Base-by-base conservation (phyloP, 495 filamentous ascomycete genomes). In the Aspergillus nidulans region DNA sequence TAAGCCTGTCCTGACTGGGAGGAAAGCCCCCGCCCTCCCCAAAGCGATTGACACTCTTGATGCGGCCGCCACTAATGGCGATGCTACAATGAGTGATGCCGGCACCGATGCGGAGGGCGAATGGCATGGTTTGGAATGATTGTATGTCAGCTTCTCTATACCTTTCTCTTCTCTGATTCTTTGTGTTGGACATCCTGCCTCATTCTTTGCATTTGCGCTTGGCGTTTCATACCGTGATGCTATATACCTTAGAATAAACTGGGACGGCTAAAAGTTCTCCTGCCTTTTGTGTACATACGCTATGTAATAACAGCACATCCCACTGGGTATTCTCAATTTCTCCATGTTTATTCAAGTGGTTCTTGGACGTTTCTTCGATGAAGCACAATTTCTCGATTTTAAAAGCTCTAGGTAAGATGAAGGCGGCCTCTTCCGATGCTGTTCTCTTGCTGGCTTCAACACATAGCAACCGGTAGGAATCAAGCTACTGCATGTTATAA, bases 71-170 rank as follows among this genome's bases (percentile, higher is more conserved):
- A 46, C 63, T 15, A 67, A 60, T 16, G 49, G 50, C 43, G 71
- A 73, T 48, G 64, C 71, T 39, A 56, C 66, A 34, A 72, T 74
- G 67, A 63, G 32, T 19, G 69, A 70, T 48, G 67, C 56, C 42
- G 70, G 63, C 4, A 67, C 58, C 18, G 69, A 78, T 25, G 64
- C 54, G 24, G 59, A 62, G 36, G 63, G 68, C 16, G 71, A 68
- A 28, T 77, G 71, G 73, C 62, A 69, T 26, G 71, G 74, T 20
- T 60, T 76, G 55, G 69, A 74, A 62, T 75, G 60, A 73, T 63
- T 56, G 43, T 18, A 12, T 34, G 50, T 43, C 45, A 57, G 34
- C 53, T 42, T 39, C 56, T 43, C 60, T 60, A 56, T 48, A 53
- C 48, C 38, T 60, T 69, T 48, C 67, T 62, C 64, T 46, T 67